These are phyloP conservation scores for Delonix regia DNA, from an alignment of 306 rosid genomes.

Conservation along the genomic window DNA sequence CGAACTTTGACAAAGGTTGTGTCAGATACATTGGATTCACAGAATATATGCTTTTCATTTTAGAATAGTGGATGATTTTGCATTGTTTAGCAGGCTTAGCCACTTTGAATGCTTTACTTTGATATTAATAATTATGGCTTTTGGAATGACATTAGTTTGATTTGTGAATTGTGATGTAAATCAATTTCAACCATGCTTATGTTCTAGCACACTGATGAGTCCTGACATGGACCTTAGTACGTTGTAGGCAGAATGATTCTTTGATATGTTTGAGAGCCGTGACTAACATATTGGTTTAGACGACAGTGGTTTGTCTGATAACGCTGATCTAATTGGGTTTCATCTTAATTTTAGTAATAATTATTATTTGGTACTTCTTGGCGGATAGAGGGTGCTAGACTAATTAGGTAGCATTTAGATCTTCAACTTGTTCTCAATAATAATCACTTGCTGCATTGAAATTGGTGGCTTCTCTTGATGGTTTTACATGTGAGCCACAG, in stretches of 20 bases:
- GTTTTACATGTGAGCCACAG: slow-evolving; percentile 7
- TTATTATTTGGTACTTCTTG: neutral
- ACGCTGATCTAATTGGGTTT: neutral
- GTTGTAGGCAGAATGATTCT: neutral
- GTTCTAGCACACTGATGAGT: neutral
- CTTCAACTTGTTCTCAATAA: neutral
- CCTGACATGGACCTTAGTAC: neutral
- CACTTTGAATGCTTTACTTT: neutral
- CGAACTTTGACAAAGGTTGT: neutral
- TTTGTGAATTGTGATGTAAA: neutral
- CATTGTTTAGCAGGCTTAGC: neutral
- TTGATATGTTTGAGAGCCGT: neutral
- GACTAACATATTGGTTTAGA: slow-evolving; percentile 1
- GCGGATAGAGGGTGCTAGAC: neutral
- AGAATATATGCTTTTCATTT: neutral
- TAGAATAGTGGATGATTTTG: neutral
- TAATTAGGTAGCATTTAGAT: slow-evolving; percentile 17
- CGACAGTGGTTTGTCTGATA: slow-evolving; percentile 1
- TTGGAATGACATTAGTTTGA: neutral
- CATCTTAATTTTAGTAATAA: neutral
- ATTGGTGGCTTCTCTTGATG: slow-evolving; percentile 6
- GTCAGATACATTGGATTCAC: neutral
- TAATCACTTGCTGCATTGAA: slow-evolving; percentile 13
- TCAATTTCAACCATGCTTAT: neutral
- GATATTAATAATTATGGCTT: neutral